Evolutionary conservation across 2,329 filamentous ascomycete species (phyloP), one percentile per base, ranked within the genome.

Genomic region (Tolypocladium tropicale): DNA sequence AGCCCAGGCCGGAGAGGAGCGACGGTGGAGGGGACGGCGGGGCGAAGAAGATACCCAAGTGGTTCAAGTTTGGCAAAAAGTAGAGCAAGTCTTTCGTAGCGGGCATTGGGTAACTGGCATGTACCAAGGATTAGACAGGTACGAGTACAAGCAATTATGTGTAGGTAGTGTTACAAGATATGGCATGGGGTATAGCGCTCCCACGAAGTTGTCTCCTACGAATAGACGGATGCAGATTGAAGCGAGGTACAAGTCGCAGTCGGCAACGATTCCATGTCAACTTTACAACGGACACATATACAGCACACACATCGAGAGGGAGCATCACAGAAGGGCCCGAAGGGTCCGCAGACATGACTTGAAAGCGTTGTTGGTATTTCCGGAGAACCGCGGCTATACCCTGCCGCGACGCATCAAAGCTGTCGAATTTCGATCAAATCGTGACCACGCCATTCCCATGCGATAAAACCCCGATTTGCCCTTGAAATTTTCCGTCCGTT

Each of bases 11-110:
- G 12, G 64, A 74, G 59, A 69, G 70, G 62, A 65, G 67, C 21
- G 69, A 72, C 54, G 67, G 72, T 54, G 65, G 74, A 53, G 70
- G 68, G 12, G 72, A 73, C 43, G 68, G 71, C 54, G 67, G 63
- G 12, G 34, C 41, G 11, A 79, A 78, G 69, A 77, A 76, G 62
- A 58, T 79, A 57, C 86, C 87, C 23, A 90, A 89, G 68, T 90
- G 88, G 81, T 71, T 92, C 43, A 88, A 88, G 69, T 72, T 87
- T 55, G 83, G 82, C 9, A 91, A 89, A 79, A 91, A 90, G 74
- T 88, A 55, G 60, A 18, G 34, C 28, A 25, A 61, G 54, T 49
- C 32, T 34, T 56, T 36, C 36, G 55, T 57, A 23, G 48, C 34
- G 50, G 48, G 51, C n/a, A 41, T 53, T 53, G 53, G 58, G 14